Evolutionary conservation across 1,139 yeast genomes (phyloP), one percentile per base, ranked within the genome.

Genomic region (Tardiomyces depauwii): DNA sequence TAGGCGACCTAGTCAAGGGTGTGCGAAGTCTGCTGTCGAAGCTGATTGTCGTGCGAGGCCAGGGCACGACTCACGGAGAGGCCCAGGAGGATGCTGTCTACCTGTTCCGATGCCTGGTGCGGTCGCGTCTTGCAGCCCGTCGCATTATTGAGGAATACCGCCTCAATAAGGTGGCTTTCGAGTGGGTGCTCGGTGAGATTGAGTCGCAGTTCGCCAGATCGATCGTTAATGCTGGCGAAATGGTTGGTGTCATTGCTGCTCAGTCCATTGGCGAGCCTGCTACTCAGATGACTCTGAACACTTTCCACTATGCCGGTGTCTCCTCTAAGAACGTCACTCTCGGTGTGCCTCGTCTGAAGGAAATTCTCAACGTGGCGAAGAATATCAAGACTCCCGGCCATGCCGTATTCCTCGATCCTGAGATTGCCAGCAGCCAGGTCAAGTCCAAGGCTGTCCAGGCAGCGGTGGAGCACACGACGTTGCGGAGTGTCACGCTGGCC

Each of bases 241-340:
- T 91, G 98, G 98, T 93, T 49, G 99, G 99, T 73, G 96, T 91
- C 47, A 78, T 91, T 61, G 99, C 98, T 47, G 98, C 99, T 1
- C 99, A 91, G 72, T 88, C 96, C 42, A 91, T 91, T 71, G 99
- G 99, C 73, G 99, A 91, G 67, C 99, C 99, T 45, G 98, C 98
- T 25, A 91, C 99, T 25, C 99, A 91, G 70, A 91, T 91, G 99
- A 91, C 99, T 0, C 77, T 91, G 70, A 91, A 91, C 65, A 91
- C 99, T 57, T 93, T 93, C 95, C 99, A 93, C 74, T 93, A 89
- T 74, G 99, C 99, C 28, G 99, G 99, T 84, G 98, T 93, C 52
- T 91, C 97, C 39, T 89, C 97, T 11, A 93, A 91, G 81, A 93
- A 93, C 67, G 98, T 93, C 50, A 93, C 99, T 4, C 79, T 94